Conservation (phyloP, 2,329 filamentous ascomycete species). For the Apiospora koreana region DNA sequence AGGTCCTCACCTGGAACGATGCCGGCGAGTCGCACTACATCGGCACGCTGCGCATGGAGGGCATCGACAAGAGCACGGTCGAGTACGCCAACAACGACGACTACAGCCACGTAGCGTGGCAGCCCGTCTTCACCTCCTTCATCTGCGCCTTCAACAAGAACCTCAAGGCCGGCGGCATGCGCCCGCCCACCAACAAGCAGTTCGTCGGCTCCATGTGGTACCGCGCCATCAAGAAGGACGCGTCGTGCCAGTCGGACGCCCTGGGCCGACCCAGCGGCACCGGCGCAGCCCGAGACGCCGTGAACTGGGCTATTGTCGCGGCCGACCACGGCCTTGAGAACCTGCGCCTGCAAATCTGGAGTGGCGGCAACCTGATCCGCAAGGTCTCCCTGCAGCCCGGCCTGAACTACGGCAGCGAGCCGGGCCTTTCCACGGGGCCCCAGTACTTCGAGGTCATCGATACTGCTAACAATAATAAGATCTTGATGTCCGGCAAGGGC, state of each 20-base stretch:
- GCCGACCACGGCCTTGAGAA: constrained; percentile 18
- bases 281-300: constrained; percentile 27
- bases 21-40: constrained; percentile 34
- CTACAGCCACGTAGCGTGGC: constrained; percentile 34
- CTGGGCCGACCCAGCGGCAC: constrained; percentile 24
- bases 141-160: constrained; percentile 34
- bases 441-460: constrained; percentile 32
- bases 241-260: constrained; percentile 3
- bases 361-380: constrained; percentile 25
- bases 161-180: constrained; percentile 23
- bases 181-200: constrained; percentile 18
- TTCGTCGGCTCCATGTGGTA: constrained; percentile 37
- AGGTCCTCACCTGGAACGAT: constrained; percentile 34
- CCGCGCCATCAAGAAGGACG: constrained; percentile 22
- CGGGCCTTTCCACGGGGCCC: constrained; percentile 27
- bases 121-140: constrained; percentile 36
- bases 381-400: constrained; percentile 21
- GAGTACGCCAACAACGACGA: constrained; percentile 31
- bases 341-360: constrained; percentile 25
- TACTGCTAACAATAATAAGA: constrained; percentile 19
- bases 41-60: constrained; percentile 34
- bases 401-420: constrained; percentile 28
- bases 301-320: constrained; percentile 32
- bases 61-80: constrained; percentile 26
- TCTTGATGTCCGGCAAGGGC: constrained; percentile 24